Percentiles rank a stretch among this genome's conserved stretches.
These are phyloP conservation scores for Nicotiana paniculata DNA, from an alignment of 257 asterid species.

Conservation along the genomic window DNA sequence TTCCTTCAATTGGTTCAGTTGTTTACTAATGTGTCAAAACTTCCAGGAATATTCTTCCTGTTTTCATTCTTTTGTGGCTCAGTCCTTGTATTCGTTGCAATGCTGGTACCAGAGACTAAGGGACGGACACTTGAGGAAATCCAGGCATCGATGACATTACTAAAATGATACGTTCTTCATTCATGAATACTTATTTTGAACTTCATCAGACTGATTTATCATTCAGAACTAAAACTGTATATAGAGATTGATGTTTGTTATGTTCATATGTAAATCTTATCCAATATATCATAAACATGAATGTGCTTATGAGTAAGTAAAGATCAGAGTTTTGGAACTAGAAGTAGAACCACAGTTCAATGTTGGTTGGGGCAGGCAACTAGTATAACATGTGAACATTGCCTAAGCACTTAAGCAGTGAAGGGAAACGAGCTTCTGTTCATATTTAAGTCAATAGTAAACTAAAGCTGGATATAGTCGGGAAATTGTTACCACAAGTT, in stretches of 20 bases:
- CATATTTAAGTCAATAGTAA: no score
- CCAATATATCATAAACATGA: background rate
- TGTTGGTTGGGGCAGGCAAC: background rate
- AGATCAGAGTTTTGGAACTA: background rate
- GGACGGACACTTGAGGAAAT: conserved; percentile 76
- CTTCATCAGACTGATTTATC: background rate
- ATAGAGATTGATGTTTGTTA: background rate
- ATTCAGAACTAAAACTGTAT: background rate
- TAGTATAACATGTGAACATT: background rate
- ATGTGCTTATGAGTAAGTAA: background rate
- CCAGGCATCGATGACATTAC: conserved; percentile 38
- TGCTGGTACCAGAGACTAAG: conserved; percentile 82
- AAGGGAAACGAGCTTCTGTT: background rate
- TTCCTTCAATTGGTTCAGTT: background rate
- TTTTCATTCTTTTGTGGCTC: conserved; percentile 33
- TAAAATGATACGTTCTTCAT: background rate
- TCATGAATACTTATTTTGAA: background rate
- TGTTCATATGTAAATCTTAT: background rate
- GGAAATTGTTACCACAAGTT: no score
- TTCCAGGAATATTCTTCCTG: conserved; percentile 42
- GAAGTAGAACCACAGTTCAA: background rate
- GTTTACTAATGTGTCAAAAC: background rate
- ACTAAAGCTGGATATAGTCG: no score
- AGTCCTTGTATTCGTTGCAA: conserved; percentile 44
- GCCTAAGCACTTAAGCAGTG: no score